Evolutionary conservation across 306 rosid genomes (phyloP).

Genomic region (Pachyrhizus erosus): DNA sequence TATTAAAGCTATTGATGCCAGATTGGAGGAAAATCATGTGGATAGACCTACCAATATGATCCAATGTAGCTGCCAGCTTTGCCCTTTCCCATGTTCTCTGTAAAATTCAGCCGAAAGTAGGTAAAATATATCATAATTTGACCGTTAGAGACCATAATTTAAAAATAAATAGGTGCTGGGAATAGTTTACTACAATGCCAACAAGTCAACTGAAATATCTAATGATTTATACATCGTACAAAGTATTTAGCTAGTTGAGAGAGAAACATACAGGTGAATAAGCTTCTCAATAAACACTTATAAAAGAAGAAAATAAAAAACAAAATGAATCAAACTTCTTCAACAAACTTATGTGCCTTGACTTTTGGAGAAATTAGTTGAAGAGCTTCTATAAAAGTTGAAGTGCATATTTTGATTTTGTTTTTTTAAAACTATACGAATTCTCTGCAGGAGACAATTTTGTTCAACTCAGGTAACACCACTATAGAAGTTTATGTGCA

Average conservation of each 20-base stretch:
- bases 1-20: constrained; percentile 25
- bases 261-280: constrained; percentile 2
- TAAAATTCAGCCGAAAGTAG: constrained; percentile 30
- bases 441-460: too few relatives aligned
- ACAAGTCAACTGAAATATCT: constrained; percentile 7
- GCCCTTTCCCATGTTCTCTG: constrained; percentile 99
- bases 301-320: too few relatives aligned
- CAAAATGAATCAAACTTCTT: too few relatives aligned
- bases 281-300: too few relatives aligned
- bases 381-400: too few relatives aligned
- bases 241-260: constrained; percentile 14
- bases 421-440: too few relatives aligned
- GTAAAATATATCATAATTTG: constrained; percentile 21
- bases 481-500: too few relatives aligned
- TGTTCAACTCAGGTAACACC: too few relatives aligned
- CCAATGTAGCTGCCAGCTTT: constrained; percentile 83
- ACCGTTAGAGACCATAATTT: background rate
- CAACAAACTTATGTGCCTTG: too few relatives aligned
- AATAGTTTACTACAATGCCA: background rate
- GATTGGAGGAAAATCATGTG: constrained; percentile 37
- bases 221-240: background rate
- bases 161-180: background rate
- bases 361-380: too few relatives aligned
- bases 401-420: too few relatives aligned
- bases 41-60: constrained; percentile 78